Evolutionary conservation across 495 filamentous ascomycete species (phyloP).

Genomic region (Tuber microsphaerosporum): DNA sequence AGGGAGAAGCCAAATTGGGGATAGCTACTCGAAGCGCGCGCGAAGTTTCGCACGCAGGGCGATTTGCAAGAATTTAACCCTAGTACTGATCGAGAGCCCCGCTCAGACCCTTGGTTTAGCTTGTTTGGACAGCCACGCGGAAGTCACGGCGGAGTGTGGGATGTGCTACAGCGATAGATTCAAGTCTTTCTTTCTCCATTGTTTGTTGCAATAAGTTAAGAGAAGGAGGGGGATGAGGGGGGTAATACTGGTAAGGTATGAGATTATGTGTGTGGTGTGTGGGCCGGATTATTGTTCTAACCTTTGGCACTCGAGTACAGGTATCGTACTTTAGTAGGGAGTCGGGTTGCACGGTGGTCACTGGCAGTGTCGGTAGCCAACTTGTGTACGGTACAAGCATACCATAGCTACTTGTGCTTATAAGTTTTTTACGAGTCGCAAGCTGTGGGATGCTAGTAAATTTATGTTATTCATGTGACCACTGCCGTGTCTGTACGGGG

Average conservation of each 20-base stretch:
- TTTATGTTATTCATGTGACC: neutral
- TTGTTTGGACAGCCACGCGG: neutral
- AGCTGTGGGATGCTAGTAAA: neutral
- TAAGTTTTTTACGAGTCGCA: neutral
- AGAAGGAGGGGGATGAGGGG: neutral
- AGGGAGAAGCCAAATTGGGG: neutral
- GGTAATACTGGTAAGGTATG: neutral
- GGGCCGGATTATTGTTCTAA: neutral
- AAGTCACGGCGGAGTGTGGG: neutral
- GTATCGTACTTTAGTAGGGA: neutral
- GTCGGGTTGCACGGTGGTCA: neutral
- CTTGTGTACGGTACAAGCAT: neutral
- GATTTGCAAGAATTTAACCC: neutral
- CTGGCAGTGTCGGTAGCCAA: neutral
- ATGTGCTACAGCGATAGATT: neutral
- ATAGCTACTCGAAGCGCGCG: neutral
- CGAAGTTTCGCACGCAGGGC: neutral
- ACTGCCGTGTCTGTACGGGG: neutral
- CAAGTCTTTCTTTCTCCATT: neutral
- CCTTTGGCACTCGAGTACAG: neutral
- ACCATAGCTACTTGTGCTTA: neutral
- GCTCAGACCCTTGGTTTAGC: neutral
- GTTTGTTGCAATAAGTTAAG: neutral
- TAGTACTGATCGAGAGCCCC: neutral
- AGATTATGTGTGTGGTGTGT: neutral